Evolutionary conservation across 305 asterid genomes (phyloP).

Genomic region (Solanum hybrid): DNA sequence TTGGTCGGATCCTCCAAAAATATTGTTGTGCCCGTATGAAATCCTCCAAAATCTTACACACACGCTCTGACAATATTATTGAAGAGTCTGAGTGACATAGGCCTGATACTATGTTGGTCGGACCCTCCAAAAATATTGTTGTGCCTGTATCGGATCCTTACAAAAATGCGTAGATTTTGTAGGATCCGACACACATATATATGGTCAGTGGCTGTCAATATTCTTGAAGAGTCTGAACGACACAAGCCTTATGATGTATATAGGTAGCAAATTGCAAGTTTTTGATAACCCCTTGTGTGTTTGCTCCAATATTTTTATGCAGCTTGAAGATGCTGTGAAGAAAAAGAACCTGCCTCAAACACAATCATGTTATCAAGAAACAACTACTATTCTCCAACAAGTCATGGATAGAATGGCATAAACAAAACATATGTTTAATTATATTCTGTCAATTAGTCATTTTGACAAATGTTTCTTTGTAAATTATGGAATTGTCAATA

Average conservation of each 20-base stretch:
- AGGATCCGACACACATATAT: background rate
- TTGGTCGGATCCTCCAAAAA: background rate
- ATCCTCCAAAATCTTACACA: background rate
- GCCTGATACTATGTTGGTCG: too few species aligned
- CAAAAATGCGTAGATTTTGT: background rate
- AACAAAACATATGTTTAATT: slow-evolving; percentile 5
- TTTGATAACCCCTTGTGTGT: background rate
- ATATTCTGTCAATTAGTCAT: background rate
- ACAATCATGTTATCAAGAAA: slow-evolving; percentile 35
- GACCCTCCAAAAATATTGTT: too few species aligned
- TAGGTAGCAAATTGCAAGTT: background rate
- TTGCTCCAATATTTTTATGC: background rate
- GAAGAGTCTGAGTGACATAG: background rate
- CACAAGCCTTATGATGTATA: background rate
- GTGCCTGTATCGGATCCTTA: background rate
- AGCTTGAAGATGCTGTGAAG: slow-evolving; percentile 59
- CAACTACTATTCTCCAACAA: slow-evolving; percentile 48
- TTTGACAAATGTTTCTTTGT: background rate
- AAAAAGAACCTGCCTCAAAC: slow-evolving; percentile 36
- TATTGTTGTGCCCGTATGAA: background rate
- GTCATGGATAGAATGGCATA: slow-evolving; percentile 63
- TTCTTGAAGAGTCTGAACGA: background rate
- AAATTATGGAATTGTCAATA: background rate
- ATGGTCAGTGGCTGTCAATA: background rate
- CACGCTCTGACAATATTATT: background rate